Conservation (phyloP, 2,329 filamentous ascomycete species). For the Pestalotiopsis fici region DNA sequence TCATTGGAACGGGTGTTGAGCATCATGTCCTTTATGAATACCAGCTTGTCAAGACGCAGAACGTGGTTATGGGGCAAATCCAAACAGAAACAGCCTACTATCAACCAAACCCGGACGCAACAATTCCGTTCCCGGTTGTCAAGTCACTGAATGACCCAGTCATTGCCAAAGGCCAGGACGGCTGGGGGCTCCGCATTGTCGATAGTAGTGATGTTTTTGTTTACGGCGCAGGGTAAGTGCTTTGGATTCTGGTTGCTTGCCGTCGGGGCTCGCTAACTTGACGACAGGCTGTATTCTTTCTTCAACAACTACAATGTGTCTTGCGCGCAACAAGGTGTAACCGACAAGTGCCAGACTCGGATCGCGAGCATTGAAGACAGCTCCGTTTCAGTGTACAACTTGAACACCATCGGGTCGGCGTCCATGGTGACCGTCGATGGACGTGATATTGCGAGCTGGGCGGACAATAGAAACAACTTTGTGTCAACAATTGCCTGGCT, state of each 20-base stretch:
- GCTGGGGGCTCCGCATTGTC: slow-evolving; percentile 67
- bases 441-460: slow-evolving; percentile 32
- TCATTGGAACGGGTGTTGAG: slow-evolving; percentile 66
- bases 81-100: slow-evolving; percentile 75
- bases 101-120: slow-evolving; percentile 64
- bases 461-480: slow-evolving; percentile 40
- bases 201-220: slow-evolving; percentile 55
- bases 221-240: slow-evolving; percentile 58
- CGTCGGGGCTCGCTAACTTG: background rate
- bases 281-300: slow-evolving; percentile 59
- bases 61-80: slow-evolving; percentile 64
- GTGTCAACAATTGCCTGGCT: slow-evolving; percentile 33
- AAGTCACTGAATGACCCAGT: slow-evolving; percentile 46
- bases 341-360: slow-evolving; percentile 46
- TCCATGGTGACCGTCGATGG: slow-evolving; percentile 41
- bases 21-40: slow-evolving; percentile 71
- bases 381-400: slow-evolving; percentile 40
- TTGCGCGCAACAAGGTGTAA: slow-evolving; percentile 43
- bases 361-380: slow-evolving; percentile 34
- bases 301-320: slow-evolving; percentile 62
- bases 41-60: slow-evolving; percentile 59
- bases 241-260: background rate
- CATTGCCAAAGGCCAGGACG: slow-evolving; percentile 49
- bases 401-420: slow-evolving; percentile 45
- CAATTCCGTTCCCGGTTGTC: slow-evolving; percentile 54